Evolutionary conservation across 148 eudicot genomes (phyloP).

Genomic region (Chenopodium suecicum): DNA sequence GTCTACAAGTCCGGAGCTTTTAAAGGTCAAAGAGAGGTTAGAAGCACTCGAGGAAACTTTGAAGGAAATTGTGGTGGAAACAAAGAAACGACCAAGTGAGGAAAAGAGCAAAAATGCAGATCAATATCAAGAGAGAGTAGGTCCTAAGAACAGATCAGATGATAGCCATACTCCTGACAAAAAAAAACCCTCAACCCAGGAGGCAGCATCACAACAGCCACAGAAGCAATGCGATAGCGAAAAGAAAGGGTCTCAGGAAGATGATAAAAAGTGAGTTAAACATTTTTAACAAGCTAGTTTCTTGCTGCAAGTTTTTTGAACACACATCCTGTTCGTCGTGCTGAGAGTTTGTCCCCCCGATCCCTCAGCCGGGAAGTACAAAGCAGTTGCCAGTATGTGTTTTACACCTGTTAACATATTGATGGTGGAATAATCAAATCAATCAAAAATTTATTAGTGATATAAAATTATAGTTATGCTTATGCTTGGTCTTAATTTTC

Average conservation of each 20-base stretch:
- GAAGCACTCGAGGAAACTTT: slow-evolving; percentile 63
- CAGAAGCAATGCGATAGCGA: slow-evolving; percentile 9
- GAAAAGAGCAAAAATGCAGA: slow-evolving; percentile 21
- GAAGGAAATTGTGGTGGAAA: slow-evolving; percentile 61
- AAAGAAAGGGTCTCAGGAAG: slow-evolving; percentile 14
- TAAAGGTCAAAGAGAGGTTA: slow-evolving; percentile 64
- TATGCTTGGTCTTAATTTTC: too few species aligned
- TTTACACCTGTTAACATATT: background rate
- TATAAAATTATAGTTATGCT: too few species aligned
- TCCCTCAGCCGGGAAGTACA: background rate
- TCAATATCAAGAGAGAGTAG: slow-evolving; percentile 26
- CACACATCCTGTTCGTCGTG: background rate
- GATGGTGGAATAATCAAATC: too few species aligned
- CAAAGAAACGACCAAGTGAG: slow-evolving; percentile 41
- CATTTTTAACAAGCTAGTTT: background rate
- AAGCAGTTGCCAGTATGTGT: background rate
- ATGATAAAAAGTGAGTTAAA: slow-evolving; percentile 10
- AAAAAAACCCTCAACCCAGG: background rate
- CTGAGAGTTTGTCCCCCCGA: background rate
- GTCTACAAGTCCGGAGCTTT: slow-evolving; percentile 44
- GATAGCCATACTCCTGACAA: background rate
- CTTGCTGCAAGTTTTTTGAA: background rate
- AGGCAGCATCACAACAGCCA: slow-evolving; percentile 14
- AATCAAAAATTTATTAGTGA: too few species aligned
- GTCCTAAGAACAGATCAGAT: slow-evolving; percentile 4